Evolutionary conservation across 345 rosid species (phyloP).

Genomic region (Carallia pectinifolia): DNA sequence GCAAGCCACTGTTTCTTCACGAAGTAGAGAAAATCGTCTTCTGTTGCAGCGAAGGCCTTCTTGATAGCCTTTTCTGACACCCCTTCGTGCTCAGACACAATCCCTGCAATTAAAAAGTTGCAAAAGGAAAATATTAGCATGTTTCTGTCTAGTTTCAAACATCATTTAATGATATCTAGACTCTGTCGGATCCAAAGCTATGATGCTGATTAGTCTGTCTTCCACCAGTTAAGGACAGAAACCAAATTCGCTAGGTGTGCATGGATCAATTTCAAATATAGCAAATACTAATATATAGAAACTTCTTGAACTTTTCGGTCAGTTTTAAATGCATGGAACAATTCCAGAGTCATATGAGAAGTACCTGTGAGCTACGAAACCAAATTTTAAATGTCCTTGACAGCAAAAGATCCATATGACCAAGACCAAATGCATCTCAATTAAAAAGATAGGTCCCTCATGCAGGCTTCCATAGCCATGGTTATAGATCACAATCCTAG

Average conservation of each 20-base stretch:
- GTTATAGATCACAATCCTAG: background rate
- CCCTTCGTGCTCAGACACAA: constrained; percentile 45
- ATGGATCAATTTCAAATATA: background rate
- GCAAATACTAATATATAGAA: too few species aligned
- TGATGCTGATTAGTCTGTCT: background rate
- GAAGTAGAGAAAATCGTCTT: constrained; percentile 49
- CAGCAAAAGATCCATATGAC: too few species aligned
- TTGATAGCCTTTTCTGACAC: constrained; percentile 48
- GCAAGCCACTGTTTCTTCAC: constrained; percentile 65
- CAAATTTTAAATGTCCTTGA: too few species aligned
- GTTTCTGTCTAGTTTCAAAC: background rate
- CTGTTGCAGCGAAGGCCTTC: constrained; percentile 62
- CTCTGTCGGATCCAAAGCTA: background rate
- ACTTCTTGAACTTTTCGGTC: too few species aligned
- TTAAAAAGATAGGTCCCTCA: too few species aligned
- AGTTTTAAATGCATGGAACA: too few species aligned
- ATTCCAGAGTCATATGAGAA: too few species aligned
- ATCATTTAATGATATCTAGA: background rate
- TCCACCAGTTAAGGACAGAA: background rate
- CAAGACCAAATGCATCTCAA: too few species aligned
- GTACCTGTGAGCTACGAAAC: too few species aligned
- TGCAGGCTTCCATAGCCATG: background rate
- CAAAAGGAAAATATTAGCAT: background rate
- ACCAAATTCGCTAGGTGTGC: too few species aligned
- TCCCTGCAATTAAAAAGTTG: constrained; percentile 35